Conservation (phyloP, 176 grass and related monocot species). For the Cenchrus americanus region DNA sequence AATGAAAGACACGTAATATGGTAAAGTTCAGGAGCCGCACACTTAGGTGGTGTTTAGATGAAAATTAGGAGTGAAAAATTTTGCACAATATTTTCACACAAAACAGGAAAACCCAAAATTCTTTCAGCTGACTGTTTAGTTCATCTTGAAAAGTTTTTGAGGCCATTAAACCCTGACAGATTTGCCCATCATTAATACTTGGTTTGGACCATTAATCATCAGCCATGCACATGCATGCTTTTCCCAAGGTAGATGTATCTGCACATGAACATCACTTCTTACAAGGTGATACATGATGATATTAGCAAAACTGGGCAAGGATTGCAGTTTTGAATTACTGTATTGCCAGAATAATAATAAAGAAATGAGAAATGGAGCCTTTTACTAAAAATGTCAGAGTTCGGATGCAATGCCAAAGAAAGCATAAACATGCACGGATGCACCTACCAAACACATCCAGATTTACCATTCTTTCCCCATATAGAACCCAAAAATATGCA, state of each 20-base stretch:
- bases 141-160: too few species aligned
- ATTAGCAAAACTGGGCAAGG: not conserved
- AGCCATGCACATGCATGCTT: too few species aligned
- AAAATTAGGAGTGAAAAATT: too few species aligned
- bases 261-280: conserved; percentile 35
- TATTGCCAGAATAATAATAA: not conserved
- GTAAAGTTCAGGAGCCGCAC: too few species aligned
- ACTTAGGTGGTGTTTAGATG: too few species aligned
- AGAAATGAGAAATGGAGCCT: not conserved
- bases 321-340: conserved; percentile 14
- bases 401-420: conserved; percentile 16
- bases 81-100: too few species aligned
- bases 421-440: conserved; percentile 10
- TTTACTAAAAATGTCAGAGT: not conserved
- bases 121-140: too few species aligned
- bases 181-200: too few species aligned
- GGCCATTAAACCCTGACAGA: too few species aligned
- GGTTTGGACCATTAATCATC: too few species aligned
- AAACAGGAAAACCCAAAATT: too few species aligned
- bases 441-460: not conserved
- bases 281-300: not conserved
- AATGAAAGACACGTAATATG: too few species aligned
- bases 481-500: conserved; percentile 2
- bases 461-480: not conserved
- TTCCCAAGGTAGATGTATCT: conserved; percentile 93